phyloP scores from a whole-genome alignment of 140 eudicot species.

The Oenanthe javanica region DNA sequence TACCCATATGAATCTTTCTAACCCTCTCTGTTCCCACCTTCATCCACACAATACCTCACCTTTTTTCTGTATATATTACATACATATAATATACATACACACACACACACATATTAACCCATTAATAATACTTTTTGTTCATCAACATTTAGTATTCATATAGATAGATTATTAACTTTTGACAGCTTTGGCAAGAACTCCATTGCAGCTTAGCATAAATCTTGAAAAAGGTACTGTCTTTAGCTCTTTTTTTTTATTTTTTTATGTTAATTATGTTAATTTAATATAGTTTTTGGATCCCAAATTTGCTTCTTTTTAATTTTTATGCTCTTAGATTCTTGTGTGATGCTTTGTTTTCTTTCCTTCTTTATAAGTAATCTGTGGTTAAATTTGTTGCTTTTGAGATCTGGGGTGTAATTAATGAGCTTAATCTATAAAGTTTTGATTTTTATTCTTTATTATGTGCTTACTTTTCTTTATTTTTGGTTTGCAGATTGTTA shows the following conservation, averaged over 20 bases:
- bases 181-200: not conserved
- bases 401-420: not conserved
- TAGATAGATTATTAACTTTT: not conserved
- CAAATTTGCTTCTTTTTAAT: not conserved
- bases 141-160: no score
- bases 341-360: no score
- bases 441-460: not conserved
- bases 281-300: not conserved
- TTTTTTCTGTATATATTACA: not conserved
- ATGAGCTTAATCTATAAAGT: not conserved
- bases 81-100: no score
- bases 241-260: not conserved
- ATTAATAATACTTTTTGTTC: no score
- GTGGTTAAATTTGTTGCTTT: not conserved
- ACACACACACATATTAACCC: no score
- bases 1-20: not conserved
- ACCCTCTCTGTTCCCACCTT: not conserved
- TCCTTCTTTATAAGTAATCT: not conserved
- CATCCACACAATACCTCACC: not conserved
- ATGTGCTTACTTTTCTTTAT: not conserved
- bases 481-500: not conserved
- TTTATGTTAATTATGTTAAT: not conserved
- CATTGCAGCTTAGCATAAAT: not conserved
- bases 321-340: not conserved
- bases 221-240: not conserved